Evolutionary conservation across 129 eudicot genomes (phyloP), one percentile per base, ranked within the genome.

Genomic region (Escallonia rubra): DNA sequence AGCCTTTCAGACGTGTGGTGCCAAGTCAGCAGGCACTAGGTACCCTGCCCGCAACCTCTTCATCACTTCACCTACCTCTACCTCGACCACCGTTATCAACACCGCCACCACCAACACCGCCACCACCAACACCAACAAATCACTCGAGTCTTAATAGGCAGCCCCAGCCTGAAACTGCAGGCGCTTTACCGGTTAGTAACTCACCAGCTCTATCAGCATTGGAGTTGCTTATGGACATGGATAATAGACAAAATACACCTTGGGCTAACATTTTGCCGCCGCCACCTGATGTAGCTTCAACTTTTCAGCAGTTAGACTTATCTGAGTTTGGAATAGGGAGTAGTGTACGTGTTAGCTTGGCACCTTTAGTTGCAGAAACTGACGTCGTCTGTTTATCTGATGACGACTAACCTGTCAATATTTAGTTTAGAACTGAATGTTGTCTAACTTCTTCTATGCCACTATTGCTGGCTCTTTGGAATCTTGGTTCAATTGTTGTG

Each of bases 301-400:
- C 53, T 46, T 59, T 75, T 46, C 46, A 12, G 7, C 77, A 49
- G 65, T 14, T 57, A 39, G 80, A 79, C 34, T 34, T 16, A 16
- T 63, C 81, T 44, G 69, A 59, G 65, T 11, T 62, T 43, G 82
- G 72, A 73, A 69, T 65, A 54, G 56, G 55, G 3, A 75, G 65
- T 64, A 65, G 66, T 58, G 57, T 47, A 52, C 71, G 44, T 42
- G 64, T 58, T 15, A 54, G 64, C 62, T 53, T 61, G 13, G 12
- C 65, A 3, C 57, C 63, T 16, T 11, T 70, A 51, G 59, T 51
- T 64, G 76, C 23, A 59, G 77, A 62, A n/a, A 43, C 75, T 53
- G 74, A 73, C 43, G 68, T 83, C 3, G 88, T 90, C 79, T 86
- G 88, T 66, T 77, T 90, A 66, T 90, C 96, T 0, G 95, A 90